phyloP scores from a whole-genome alignment of 2,329 filamentous ascomycete genomes.

The Phialophora chinensis region DNA sequence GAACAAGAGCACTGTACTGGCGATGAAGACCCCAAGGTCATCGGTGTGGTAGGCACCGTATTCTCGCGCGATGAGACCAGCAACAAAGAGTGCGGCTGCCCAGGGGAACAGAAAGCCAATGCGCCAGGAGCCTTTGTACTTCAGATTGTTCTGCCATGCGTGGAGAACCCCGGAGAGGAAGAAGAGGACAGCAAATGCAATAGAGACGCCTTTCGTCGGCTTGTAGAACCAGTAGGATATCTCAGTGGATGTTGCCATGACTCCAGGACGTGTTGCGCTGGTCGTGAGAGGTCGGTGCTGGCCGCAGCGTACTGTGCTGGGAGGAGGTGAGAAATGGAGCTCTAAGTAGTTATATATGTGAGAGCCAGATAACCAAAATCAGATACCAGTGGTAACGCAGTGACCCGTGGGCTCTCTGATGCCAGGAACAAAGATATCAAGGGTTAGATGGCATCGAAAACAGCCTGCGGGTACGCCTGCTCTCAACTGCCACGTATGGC shows the following conservation, averaged over 20 bases:
- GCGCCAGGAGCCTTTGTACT: constrained; percentile 48
- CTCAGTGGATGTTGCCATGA: constrained; percentile 3
- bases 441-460: constrained; percentile 1
- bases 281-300: neutral
- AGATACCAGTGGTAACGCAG: neutral
- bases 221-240: constrained; percentile 48
- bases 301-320: neutral
- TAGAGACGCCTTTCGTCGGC: constrained; percentile 50
- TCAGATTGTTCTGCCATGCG: constrained; percentile 49
- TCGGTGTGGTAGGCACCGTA: constrained; percentile 47
- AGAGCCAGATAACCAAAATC: neutral
- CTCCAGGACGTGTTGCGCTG: neutral
- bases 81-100: constrained; percentile 49
- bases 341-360: constrained; percentile 7
- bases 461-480: constrained; percentile 12
- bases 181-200: constrained; percentile 51
- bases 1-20: constrained; percentile 49
- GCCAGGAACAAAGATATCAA: neutral
- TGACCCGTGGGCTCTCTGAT: neutral
- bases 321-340: neutral
- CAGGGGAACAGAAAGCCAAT: constrained; percentile 51
- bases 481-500: constrained; percentile 16
- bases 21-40: constrained; percentile 47
- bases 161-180: constrained; percentile 47
- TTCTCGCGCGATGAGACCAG: constrained; percentile 47